Conservation (phyloP, 345 rosid species). For the Syzygium jambos region DNA sequence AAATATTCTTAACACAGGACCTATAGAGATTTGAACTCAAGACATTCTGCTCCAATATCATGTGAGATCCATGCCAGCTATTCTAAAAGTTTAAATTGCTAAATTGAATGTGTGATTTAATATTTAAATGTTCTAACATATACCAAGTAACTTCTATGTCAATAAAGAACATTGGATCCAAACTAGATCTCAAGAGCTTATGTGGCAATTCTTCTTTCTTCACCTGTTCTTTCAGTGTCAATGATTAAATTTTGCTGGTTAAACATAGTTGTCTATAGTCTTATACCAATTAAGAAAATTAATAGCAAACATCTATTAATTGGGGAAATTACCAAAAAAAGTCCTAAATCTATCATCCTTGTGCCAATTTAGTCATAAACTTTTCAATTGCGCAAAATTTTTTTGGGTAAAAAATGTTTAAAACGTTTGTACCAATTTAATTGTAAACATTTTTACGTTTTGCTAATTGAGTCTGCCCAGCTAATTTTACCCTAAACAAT, state of each 20-base stretch:
- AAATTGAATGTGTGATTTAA: background rate
- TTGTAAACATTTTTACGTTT: too few relatives aligned
- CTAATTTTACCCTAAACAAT: too few relatives aligned
- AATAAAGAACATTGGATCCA: background rate
- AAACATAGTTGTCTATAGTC: background rate
- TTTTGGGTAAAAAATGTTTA: too few relatives aligned
- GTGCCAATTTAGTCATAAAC: too few relatives aligned
- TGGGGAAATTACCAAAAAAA: too few relatives aligned
- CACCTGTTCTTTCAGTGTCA: background rate
- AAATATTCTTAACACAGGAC: too few relatives aligned
- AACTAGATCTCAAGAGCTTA: background rate
- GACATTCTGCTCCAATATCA: too few relatives aligned
- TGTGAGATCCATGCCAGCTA: background rate
- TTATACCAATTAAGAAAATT: background rate
- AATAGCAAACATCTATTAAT: background rate
- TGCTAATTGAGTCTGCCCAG: too few relatives aligned
- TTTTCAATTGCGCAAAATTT: too few relatives aligned
- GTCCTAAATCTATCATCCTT: too few relatives aligned
- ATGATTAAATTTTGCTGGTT: background rate
- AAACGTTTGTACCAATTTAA: too few relatives aligned
- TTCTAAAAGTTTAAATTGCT: background rate
- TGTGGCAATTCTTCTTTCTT: background rate
- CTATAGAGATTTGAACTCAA: too few relatives aligned
- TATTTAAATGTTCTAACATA: background rate
- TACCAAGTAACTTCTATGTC: background rate